A percentile compares a stretch with the other conserved stretches of the same genome.
Conservation (phyloP, 768 basidiomycete genomes). For the Pleurotus djamor region DNA sequence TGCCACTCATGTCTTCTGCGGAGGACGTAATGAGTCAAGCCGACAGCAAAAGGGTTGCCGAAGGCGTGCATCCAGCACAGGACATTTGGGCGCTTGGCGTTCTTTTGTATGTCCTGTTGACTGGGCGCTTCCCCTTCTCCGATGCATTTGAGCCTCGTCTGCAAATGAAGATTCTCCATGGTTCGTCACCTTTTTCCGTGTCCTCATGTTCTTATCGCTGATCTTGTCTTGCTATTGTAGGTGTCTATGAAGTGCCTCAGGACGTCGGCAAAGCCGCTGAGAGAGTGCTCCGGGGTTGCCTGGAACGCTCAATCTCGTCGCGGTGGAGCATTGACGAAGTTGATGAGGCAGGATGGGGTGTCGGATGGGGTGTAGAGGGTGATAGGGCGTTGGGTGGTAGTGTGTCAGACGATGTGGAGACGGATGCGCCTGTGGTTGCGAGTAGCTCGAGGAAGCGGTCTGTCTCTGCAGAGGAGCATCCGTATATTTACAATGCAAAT, state of each 20-base stretch:
- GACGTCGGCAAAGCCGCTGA: slow-evolving; percentile 61
- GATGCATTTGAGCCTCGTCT: slow-evolving; percentile 92
- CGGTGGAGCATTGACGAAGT: slow-evolving; percentile 86
- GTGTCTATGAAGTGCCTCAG: slow-evolving; percentile 57
- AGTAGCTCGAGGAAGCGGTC: neutral
- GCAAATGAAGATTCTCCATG: slow-evolving; percentile 88
- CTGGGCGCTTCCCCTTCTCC: slow-evolving; percentile 81
- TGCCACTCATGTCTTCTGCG: slow-evolving; percentile 21
- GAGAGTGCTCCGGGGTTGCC: slow-evolving; percentile 75
- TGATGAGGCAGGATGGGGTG: slow-evolving; percentile 77
- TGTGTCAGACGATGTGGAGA: slow-evolving; percentile 20
- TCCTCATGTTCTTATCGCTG: slow-evolving; percentile 6
- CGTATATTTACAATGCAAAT: slow-evolving; percentile 1
- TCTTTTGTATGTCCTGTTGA: slow-evolving; percentile 82
- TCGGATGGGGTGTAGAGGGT: slow-evolving; percentile 66
- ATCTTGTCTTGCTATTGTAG: slow-evolving; percentile 29
- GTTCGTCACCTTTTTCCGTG: slow-evolving; percentile 32
- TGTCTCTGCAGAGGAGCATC: neutral
- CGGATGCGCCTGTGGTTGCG: slow-evolving; percentile 1
- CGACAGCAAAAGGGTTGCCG: slow-evolving; percentile 29
- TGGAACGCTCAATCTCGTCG: slow-evolving; percentile 56
- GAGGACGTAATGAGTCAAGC: neutral
- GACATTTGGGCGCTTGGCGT: slow-evolving; percentile 98
- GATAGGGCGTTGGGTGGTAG: slow-evolving; percentile 35
- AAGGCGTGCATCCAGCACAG: slow-evolving; percentile 65